Evolutionary conservation across 768 basidiomycete species (phyloP).

Genomic region (Mrakia frigida): DNA sequence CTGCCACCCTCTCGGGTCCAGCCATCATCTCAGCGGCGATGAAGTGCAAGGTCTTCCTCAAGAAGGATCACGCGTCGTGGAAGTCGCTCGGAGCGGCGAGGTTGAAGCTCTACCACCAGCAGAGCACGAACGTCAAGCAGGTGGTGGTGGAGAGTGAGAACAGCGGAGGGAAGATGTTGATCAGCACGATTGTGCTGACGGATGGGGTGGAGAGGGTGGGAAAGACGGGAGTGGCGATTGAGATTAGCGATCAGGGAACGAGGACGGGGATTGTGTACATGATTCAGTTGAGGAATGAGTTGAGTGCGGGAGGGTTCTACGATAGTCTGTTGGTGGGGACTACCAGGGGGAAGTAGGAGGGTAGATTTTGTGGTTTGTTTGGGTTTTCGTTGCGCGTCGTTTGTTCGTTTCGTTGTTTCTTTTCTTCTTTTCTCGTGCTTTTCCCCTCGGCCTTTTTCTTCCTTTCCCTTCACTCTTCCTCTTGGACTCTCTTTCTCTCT

Average conservation of each 20-base stretch:
- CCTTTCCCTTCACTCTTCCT: not conserved
- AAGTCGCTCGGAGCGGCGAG: constrained; percentile 84
- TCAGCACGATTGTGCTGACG: constrained; percentile 90
- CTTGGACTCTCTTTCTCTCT: not conserved
- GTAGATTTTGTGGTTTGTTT: not conserved
- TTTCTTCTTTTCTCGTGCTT: not conserved
- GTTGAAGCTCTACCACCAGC: constrained; percentile 76
- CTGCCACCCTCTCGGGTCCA: constrained; percentile 56
- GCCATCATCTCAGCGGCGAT: constrained; percentile 77
- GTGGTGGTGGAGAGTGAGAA: constrained; percentile 84
- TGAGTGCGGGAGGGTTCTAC: constrained; percentile 74
- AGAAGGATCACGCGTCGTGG: constrained; percentile 95
- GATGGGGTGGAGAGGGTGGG: constrained; percentile 98
- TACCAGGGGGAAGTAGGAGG: constrained; percentile 53
- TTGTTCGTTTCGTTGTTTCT: not conserved
- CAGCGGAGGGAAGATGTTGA: constrained; percentile 55
- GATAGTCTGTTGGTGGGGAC: constrained; percentile 81
- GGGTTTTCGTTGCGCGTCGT: not conserved
- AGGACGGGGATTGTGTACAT: constrained; percentile 94
- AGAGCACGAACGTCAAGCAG: constrained; percentile 85
- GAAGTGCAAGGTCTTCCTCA: constrained; percentile 96
- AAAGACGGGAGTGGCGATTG: constrained; percentile 95
- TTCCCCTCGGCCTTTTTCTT: not conserved
- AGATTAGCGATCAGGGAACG: constrained; percentile 83
- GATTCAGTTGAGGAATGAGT: constrained; percentile 90